Evolutionary conservation across 2,329 filamentous ascomycete genomes (phyloP).

Genomic region (Alternaria metachromatica): DNA sequence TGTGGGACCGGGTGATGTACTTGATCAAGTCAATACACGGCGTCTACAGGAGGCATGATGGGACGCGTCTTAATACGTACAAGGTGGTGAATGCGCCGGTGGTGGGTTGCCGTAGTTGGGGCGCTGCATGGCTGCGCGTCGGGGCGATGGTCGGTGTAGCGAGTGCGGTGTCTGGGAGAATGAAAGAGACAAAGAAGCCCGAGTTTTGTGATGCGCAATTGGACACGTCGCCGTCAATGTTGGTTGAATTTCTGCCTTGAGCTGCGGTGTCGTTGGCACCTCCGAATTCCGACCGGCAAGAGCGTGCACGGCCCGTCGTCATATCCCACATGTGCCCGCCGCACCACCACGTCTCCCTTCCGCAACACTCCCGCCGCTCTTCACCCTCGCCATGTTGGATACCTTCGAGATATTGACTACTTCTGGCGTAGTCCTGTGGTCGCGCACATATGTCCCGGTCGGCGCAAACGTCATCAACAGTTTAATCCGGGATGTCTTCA

Average conservation of each 20-base stretch:
- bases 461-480: constrained; percentile 86
- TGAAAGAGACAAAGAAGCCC: neutral
- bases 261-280: constrained; percentile 14
- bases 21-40: neutral
- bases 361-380: constrained; percentile 2
- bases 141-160: constrained; percentile 1
- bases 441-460: constrained; percentile 80
- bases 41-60: too few species aligned
- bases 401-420: constrained; percentile 96
- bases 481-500: constrained; percentile 96
- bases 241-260: constrained; percentile 17
- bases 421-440: constrained; percentile 96
- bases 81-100: constrained; percentile 80
- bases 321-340: constrained; percentile 24
- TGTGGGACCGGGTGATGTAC: constrained; percentile 93
- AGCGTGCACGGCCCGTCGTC: constrained; percentile 35
- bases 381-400: constrained; percentile 75
- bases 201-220: neutral
- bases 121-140: constrained; percentile 75
- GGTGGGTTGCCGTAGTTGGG: constrained; percentile 75
- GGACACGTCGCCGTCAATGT: constrained; percentile 10
- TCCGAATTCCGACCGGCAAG: constrained; percentile 25
- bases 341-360: constrained; percentile 5
- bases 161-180: neutral
- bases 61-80: constrained; percentile 50